Base-by-base conservation (phyloP, 768 basidiomycete species). In the Lentinula aciculospora region DNA sequence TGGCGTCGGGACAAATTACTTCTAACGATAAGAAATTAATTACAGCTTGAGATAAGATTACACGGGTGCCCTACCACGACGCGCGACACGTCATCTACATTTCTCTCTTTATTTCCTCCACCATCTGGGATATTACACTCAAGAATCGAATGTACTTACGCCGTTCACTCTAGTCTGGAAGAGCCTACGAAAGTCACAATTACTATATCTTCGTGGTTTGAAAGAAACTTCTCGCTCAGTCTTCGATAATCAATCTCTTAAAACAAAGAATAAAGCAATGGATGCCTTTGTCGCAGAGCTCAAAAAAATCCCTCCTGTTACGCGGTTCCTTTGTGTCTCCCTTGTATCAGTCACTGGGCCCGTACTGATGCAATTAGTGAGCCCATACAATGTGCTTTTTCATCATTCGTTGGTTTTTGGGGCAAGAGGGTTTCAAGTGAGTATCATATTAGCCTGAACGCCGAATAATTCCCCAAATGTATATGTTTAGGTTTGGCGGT, bases 261-360 rank as follows among this genome's bases (percentile, higher is more conserved):
- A 29, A 29, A 9, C 17, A 21, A 12, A 19, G n/a, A n/a, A n/a
- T n/a, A n/a, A 39, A 39, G n/a, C 12, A 28, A 82, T 82, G 81
- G 71, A 78, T 51, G 71, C 74, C 17, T 65, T 84, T 36, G 23
- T 78, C 2, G 75, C 80, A 21, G 88, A 92, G 73, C 69, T 93
- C 53, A 81, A 77, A 64, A 92, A 91, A 73, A 89, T 94, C 1
- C 92, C 92, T 0, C 87, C 88, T 32, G 86, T 94, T 36, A 93
- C 92, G 4, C 83, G 92, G 31, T 83, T 85, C 56, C 68, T 91
- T 5, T 77, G 81, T 58, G 74, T 71, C 21, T 86, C 89, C 1
- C 81, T 83, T 1, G 65, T 89, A 2, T 82, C 71, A 0, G 73
- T 91, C 37, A 82, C 90, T 0, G 21, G 85, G 1, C 79, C 89